Evolutionary conservation across 2,329 filamentous ascomycete genomes (phyloP), one percentile per base, ranked within the genome.

Genomic region (Aspergillus aculeatinus): DNA sequence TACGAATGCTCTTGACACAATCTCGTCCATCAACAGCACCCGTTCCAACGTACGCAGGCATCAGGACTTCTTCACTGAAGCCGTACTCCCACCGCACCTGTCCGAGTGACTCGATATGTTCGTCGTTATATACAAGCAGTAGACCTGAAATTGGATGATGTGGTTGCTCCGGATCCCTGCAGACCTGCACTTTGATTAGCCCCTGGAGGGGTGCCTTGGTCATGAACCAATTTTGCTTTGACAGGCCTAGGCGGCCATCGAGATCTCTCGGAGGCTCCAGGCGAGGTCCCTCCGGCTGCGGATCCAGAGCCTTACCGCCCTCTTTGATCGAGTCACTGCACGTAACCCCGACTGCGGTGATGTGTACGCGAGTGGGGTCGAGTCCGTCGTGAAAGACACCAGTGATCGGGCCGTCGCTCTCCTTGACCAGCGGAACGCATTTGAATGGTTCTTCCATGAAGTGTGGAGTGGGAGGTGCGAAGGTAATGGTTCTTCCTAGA

Each of bases 331-430:
- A 33, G 50, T 16, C 19, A 59, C 55, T 49, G 52, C 63, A 63
- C 44, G 62, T 64, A n/a, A 65, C 62, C n/a, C 65, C 65, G 19
- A 60, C 2, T 5, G 47, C 52, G 2, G 48, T 51, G 42, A 62
- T 56, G n/a, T 33, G 48, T 4, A 14, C 53, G 2, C 12, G 31
- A 3, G 11, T 19, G 25, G 55, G 58, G 42, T 64, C 58, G 25
- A 60, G 29, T 39, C 61, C 55, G 53, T 64, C 29, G 51, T 67
- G 56, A 51, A 65, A 60, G 16, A 67, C 54, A 1, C 65, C 63
- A 12, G 61, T 60, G 55, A 67, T 57, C 48, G 50, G 35, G 50
- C 63, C 56, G 33, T 65, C 56, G 11, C 56, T 47, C 25, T 39
- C n/a, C n/a, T 29, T 42, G 10, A 60, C 49, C 29, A 66, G 57